Evolutionary conservation across 768 basidiomycete species (phyloP), one percentile per base, ranked within the genome.

Genomic region (Omphalotus guepiniiformis): DNA sequence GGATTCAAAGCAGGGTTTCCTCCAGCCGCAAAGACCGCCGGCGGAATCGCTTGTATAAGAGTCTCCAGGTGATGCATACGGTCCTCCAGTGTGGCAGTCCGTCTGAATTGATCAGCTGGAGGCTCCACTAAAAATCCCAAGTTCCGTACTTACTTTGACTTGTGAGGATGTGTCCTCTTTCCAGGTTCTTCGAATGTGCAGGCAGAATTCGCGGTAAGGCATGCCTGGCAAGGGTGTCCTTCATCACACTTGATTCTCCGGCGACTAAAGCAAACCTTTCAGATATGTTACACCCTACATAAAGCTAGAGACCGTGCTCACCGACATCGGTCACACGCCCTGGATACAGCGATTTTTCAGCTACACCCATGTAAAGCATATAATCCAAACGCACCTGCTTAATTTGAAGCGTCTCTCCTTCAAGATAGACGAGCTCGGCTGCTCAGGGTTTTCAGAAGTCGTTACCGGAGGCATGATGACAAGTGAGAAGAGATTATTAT

Each of bases 301-400:
- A n/a, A n/a, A n/a, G n/a, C n/a, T n/a, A n/a, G n/a, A n/a, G n/a
- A n/a, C n/a, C n/a, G n/a, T n/a, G 56, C 85, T 75, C 70, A 91
- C 88, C 89, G 81, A 72, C 89, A 92, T 51, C 89, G 86, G 76
- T 92, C 89, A 73, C 89, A 92, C 50, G 89, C 88, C 63, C 89
- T 91, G 53, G 27, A 49, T n/a, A 29, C 38, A 55, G 54, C 52
- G 23, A 53, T 47, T 55, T 27, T 49, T 25, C 35, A 22, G 35
- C 19, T 39, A 37, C 34, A 36, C 30, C 18, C 44, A 39, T 40
- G 25, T 39, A 35, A 49, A 41, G 29, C 12, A 28, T 9, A 13
- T 26, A 39, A 18, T 40, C 25, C 32, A 30, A 36, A 62, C 77
- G 30, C 50, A 87, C 89, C 88, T 85, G 79, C 85, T 89, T 49